Evolutionary conservation across 169 alveolate genomes (phyloP), one percentile per base, ranked within the genome.

Genomic region (Plasmodium gallinaceum): DNA sequence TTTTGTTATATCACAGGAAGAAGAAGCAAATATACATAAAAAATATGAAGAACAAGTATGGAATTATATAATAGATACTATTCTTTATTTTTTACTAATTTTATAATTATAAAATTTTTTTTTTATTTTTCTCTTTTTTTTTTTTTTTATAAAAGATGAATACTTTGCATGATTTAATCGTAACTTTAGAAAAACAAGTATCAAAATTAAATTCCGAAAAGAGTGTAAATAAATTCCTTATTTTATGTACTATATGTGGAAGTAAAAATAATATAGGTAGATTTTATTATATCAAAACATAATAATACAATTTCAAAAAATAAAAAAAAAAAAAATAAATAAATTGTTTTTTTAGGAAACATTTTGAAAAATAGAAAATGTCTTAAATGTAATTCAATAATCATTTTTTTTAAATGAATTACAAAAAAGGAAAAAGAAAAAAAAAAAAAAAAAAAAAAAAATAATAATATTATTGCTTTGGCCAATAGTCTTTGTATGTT

Each of bases 401-500:
- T 83, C 26, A 52, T 83, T 68, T 83, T 83, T 71, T 26, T 65
- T 43, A 60, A 74, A 22, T 74, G 46, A 74, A 61, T 14, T 24
- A 26, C 32, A 54, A n/a, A 18, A n/a, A n/a, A n/a, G n/a, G n/a
- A n/a, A 14, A 37, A 52, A 1, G 51, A n/a, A 37, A 12, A 62
- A 74, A 32, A 61, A n/a, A 37, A 26, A 61, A 75, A 76, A 57
- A 7, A 52, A 69, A 76, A 57, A 37, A 62, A 16, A 46, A 14
- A 18, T 43, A 22, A 24, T 45, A 9, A 5, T 22, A 7, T 80
- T 65, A 94, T 51, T 94, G 97, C 68, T 93, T 95, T 18, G 97
- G 97, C 91, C 91, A 95, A 74, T 78, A 93, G 20, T 95, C 95
- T 54, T 92, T 91, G 90, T 92, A 92, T 18, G 95, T 92, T 9